These are phyloP conservation scores for Lipomyces anomalus DNA, from an alignment of 805 yeast species.

Conservation along the genomic window DNA sequence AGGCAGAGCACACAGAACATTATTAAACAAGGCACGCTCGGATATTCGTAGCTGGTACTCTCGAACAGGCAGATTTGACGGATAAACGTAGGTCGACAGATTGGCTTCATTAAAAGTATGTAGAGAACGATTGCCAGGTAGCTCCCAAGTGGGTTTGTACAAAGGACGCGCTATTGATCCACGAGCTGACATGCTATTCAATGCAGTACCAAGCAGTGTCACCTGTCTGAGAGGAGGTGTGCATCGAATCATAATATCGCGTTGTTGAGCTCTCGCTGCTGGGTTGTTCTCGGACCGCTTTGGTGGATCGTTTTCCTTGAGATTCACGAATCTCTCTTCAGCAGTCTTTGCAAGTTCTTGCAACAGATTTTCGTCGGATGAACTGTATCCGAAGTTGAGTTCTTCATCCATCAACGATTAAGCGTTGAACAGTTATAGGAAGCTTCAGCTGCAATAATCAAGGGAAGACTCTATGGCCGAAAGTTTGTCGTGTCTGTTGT, in stretches of 20 bases:
- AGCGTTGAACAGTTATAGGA: no score
- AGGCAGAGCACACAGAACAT: constrained; percentile 83
- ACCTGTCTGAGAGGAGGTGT: background rate
- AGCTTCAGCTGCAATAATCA: no score
- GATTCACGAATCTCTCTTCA: background rate
- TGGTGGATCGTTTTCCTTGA: background rate
- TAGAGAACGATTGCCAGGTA: constrained; percentile 10
- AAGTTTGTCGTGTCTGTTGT: no score
- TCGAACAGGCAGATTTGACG: constrained; percentile 75
- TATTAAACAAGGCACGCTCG: constrained; percentile 60
- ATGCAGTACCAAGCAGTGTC: background rate
- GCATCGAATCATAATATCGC: background rate
- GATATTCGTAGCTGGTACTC: constrained; percentile 87
- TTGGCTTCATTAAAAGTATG: constrained; percentile 43
- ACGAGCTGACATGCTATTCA: background rate
- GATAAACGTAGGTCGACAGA: constrained; percentile 60
- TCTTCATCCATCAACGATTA: background rate
- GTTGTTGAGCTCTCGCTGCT: background rate
- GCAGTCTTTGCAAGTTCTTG: background rate
- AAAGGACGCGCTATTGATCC: constrained; percentile 2
- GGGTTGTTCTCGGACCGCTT: background rate
- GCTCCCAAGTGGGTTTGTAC: constrained; percentile 5
- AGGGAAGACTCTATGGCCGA: no score
- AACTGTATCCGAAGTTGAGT: background rate
- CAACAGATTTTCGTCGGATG: background rate